Evolutionary conservation across 1,284 basidiomycete species (phyloP).

Genomic region (Apiotrichum akiyoshidainum): DNA sequence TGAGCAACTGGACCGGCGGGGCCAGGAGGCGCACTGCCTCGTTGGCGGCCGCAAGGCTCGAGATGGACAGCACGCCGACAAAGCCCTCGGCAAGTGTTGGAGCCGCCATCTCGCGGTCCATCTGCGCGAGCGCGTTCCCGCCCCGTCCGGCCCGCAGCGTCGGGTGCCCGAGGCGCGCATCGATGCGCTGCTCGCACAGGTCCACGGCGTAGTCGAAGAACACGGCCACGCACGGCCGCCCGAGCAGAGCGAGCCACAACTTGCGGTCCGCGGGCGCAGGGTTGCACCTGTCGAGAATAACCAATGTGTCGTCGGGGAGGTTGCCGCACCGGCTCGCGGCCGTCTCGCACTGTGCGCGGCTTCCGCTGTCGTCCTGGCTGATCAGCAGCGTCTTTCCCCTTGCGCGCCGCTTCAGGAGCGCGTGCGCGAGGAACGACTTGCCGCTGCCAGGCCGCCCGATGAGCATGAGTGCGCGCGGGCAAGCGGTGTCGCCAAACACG

Average conservation of each 20-base stretch:
- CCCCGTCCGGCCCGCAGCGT: slow-evolving; percentile 61
- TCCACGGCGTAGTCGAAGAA: slow-evolving; percentile 59
- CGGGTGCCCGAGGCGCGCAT: slow-evolving; percentile 59
- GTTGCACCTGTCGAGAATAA: slow-evolving; percentile 61
- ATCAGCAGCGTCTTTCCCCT: slow-evolving; percentile 52
- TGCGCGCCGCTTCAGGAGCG: slow-evolving; percentile 54
- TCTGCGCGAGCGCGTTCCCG: slow-evolving; percentile 58
- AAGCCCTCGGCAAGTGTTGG: slow-evolving; percentile 59
- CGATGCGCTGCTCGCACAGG: slow-evolving; percentile 58
- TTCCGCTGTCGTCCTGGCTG: slow-evolving; percentile 60
- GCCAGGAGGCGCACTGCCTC: slow-evolving; percentile 56
- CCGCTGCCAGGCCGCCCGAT: slow-evolving; percentile 63
- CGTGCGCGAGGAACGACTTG: slow-evolving; percentile 59
- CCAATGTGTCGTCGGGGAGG: slow-evolving; percentile 34
- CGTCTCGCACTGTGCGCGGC: slow-evolving; percentile 55
- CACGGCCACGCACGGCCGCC: slow-evolving; percentile 54
- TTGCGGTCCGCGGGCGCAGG: slow-evolving; percentile 55
- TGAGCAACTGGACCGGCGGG: slow-evolving; percentile 52
- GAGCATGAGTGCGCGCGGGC: slow-evolving; percentile 49
- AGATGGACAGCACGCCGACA: slow-evolving; percentile 49
- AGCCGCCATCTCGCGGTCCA: slow-evolving; percentile 54
- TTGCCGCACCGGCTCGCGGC: not conserved
- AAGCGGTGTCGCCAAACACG: slow-evolving; percentile 52
- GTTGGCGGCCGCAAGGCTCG: slow-evolving; percentile 46
- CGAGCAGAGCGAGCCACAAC: slow-evolving; percentile 57